A percentile compares a stretch with the other conserved stretches of the same genome.
phyloP scores from a whole-genome alignment of 1,139 yeast genomes.

The Protomyces macrosporus region DNA sequence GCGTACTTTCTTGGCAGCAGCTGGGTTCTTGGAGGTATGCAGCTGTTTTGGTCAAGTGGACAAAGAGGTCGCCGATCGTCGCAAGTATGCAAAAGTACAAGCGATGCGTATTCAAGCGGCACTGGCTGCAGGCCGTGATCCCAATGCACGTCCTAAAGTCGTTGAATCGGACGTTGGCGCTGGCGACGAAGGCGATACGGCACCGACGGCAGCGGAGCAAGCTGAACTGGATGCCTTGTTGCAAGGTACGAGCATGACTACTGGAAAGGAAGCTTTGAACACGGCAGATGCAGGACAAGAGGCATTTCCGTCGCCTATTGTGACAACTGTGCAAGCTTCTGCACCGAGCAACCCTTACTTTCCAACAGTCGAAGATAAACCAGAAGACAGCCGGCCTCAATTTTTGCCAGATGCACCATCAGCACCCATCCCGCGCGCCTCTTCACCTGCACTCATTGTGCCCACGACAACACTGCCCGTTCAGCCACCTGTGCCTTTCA shows the following conservation, averaged over 20 bases:
- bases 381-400: slow-evolving; percentile 24
- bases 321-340: not conserved
- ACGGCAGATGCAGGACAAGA: not conserved
- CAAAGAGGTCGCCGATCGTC: slow-evolving; percentile 38
- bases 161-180: slow-evolving; percentile 27
- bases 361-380: slow-evolving; percentile 25
- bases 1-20: slow-evolving; percentile 47
- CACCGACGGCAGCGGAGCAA: slow-evolving; percentile 34
- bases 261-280: not conserved
- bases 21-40: slow-evolving; percentile 47
- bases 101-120: slow-evolving; percentile 52
- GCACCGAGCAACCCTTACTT: slow-evolving; percentile 1
- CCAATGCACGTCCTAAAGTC: slow-evolving; percentile 42
- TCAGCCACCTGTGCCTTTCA: slow-evolving; percentile 29
- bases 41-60: slow-evolving; percentile 39
- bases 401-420: not conserved
- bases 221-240: slow-evolving; percentile 36
- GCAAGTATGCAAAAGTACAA: slow-evolving; percentile 55
- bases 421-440: slow-evolving; percentile 24
- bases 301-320: not conserved
- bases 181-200: slow-evolving; percentile 35
- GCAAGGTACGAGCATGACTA: not conserved
- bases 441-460: not conserved
- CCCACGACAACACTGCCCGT: slow-evolving; percentile 23
- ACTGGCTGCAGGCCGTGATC: slow-evolving; percentile 47